Conservation (phyloP, 495 filamentous ascomycete species). For the Annulohypoxylon moriforme region DNA sequence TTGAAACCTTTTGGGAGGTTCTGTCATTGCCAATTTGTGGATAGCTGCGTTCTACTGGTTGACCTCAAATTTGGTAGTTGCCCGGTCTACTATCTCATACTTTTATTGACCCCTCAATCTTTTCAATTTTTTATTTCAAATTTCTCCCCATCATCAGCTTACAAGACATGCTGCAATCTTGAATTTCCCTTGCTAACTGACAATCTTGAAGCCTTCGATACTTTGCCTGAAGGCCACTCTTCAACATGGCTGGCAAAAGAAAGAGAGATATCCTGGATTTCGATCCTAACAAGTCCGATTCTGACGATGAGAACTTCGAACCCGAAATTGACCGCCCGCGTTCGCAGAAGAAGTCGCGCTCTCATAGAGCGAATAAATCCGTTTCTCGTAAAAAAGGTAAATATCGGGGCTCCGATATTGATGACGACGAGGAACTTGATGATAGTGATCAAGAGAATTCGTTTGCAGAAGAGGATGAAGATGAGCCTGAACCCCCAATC, state of each 20-base stretch:
- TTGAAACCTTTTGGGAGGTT: neutral
- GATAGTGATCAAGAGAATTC: slow-evolving; percentile 70
- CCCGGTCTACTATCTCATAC: neutral
- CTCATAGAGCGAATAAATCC: slow-evolving; percentile 45
- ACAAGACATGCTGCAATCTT: neutral
- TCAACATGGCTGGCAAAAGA: slow-evolving; percentile 70
- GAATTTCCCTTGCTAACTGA: slow-evolving; percentile 1
- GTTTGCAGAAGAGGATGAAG: slow-evolving; percentile 69
- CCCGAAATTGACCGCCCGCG: slow-evolving; percentile 59
- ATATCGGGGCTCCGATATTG: slow-evolving; percentile 70
- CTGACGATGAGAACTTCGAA: slow-evolving; percentile 83
- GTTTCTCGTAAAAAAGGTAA: slow-evolving; percentile 55
- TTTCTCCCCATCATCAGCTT: neutral
- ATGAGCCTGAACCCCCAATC: slow-evolving; percentile 70
- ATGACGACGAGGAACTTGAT: slow-evolving; percentile 71
- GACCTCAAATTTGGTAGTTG: neutral
- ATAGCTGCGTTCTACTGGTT: neutral
- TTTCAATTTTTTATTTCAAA: neutral
- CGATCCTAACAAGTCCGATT: slow-evolving; percentile 85
- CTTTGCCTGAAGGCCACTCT: neutral
- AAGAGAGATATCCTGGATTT: slow-evolving; percentile 70
- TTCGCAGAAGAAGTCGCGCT: slow-evolving; percentile 54
- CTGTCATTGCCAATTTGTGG: neutral
- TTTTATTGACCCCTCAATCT: neutral
- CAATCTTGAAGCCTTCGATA: neutral